These are phyloP conservation scores for Dorcoceras hygrometricum DNA, from an alignment of 257 asterid species.

Conservation along the genomic window DNA sequence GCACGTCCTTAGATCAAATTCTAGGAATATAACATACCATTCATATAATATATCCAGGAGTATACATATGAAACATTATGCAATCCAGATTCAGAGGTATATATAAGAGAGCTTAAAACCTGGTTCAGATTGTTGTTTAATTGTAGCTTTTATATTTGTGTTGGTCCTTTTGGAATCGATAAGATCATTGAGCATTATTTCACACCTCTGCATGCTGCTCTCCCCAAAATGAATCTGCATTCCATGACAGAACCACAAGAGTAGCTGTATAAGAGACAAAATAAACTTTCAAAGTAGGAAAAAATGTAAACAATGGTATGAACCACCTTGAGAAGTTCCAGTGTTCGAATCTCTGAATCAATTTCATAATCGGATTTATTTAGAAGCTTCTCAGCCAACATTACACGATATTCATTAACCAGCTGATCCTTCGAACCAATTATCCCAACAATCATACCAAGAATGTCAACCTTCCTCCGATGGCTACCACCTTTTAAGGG, in stretches of 20 bases:
- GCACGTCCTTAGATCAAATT: constrained; percentile 17
- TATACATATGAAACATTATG: constrained; percentile 15
- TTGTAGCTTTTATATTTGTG: constrained; percentile 78
- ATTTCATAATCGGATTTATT: constrained; percentile 91
- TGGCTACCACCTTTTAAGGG: constrained; percentile 78
- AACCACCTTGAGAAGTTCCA: constrained; percentile 92
- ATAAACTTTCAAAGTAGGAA: constrained; percentile 20
- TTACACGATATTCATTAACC: constrained; percentile 93
- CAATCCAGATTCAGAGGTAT: constrained; percentile 16
- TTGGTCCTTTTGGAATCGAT: constrained; percentile 93
- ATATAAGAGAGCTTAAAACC: constrained; percentile 35
- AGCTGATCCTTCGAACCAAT: constrained; percentile 98
- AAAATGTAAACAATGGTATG: constrained; percentile 21
- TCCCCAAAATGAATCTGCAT: constrained; percentile 98
- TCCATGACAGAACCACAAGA: constrained; percentile 22
- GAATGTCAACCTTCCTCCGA: constrained; percentile 86
- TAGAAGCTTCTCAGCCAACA: constrained; percentile 97
- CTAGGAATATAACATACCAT: constrained; percentile 3
- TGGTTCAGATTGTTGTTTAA: constrained; percentile 51
- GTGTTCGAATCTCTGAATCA: constrained; percentile 89
- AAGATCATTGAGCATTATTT: constrained; percentile 96
- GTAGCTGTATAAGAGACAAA: constrained; percentile 19
- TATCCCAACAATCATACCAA: constrained; percentile 92
- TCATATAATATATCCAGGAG: constrained; percentile 8
- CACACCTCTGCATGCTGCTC: constrained; percentile 97